phyloP scores from a whole-genome alignment of 2,329 filamentous ascomycete genomes.

The Colletotrichum spinosum region DNA sequence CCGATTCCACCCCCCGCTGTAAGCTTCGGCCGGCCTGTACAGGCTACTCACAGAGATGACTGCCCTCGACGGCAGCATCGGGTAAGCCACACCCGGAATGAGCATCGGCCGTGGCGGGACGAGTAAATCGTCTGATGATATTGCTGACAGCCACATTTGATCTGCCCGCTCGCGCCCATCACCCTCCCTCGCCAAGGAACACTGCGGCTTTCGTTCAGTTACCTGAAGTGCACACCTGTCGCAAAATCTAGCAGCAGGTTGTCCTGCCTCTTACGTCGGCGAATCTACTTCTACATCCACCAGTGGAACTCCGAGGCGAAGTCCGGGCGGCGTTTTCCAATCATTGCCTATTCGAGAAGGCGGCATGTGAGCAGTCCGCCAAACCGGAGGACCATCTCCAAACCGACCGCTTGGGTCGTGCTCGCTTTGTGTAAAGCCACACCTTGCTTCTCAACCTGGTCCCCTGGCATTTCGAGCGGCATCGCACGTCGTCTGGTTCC shows the following conservation, averaged over 20 bases:
- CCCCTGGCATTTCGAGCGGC: too few relatives aligned
- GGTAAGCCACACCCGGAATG: neutral
- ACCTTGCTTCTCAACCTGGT: too few relatives aligned
- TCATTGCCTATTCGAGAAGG: slow-evolving; percentile 6
- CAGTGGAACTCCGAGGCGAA: slow-evolving; percentile 28
- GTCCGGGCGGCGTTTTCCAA: slow-evolving; percentile 8
- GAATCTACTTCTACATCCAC: neutral
- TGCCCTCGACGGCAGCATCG: neutral
- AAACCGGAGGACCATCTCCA: too few relatives aligned
- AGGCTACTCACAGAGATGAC: neutral
- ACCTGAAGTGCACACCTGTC: too few relatives aligned
- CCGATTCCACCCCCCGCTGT: slow-evolving; percentile 1
- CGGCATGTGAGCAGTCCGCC: neutral
- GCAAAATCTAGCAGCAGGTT: too few relatives aligned
- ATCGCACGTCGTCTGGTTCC: too few relatives aligned
- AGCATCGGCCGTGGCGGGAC: neutral
- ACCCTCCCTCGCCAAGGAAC: too few relatives aligned
- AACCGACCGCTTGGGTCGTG: too few relatives aligned
- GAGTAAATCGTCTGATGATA: slow-evolving; percentile 1
- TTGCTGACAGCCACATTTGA: slow-evolving; percentile 7
- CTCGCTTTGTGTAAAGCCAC: too few relatives aligned
- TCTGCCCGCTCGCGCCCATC: too few relatives aligned
- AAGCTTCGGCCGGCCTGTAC: slow-evolving; percentile 17
- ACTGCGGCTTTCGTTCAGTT: too few relatives aligned
- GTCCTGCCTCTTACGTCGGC: too few relatives aligned